These are phyloP conservation scores for Kurtzmaniella cleridarum DNA, from an alignment of 805 yeast species.

Conservation along the genomic window DNA sequence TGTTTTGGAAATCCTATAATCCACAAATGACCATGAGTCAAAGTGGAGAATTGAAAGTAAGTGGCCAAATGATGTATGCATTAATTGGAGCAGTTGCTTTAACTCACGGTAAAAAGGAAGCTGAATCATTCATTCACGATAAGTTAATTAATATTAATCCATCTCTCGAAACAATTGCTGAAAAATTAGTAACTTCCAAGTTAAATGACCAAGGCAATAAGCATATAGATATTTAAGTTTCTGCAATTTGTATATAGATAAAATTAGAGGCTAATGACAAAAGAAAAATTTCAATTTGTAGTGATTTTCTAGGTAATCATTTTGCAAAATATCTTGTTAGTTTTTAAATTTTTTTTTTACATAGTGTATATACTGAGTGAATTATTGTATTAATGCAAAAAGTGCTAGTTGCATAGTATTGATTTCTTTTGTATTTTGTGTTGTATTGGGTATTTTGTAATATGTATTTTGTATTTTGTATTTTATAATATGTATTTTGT, in stretches of 20 bases:
- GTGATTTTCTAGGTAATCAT: too few relatives aligned
- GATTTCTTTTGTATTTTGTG: too few relatives aligned
- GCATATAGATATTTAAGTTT: not conserved
- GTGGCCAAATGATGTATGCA: constrained; percentile 53
- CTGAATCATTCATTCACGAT: constrained; percentile 52
- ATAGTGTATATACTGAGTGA: too few relatives aligned
- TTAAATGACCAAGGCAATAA: not conserved
- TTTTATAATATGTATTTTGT: too few relatives aligned
- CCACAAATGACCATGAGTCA: constrained; percentile 37
- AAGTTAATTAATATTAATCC: constrained; percentile 36
- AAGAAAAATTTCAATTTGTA: too few relatives aligned
- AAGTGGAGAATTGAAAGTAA: constrained; percentile 54
- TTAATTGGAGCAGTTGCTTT: constrained; percentile 65
- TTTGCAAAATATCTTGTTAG: too few relatives aligned
- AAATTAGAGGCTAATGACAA: not conserved
- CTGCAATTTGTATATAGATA: too few relatives aligned
- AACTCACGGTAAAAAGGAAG: constrained; percentile 53
- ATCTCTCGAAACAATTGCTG: constrained; percentile 32
- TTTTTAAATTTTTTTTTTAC: too few relatives aligned
- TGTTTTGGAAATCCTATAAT: constrained; percentile 65
- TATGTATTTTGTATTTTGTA: too few relatives aligned
- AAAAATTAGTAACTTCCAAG: constrained; percentile 17
- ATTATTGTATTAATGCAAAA: too few relatives aligned
- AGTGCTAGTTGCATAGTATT: too few relatives aligned
- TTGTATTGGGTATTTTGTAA: too few relatives aligned